These are phyloP conservation scores for Fistulinella cinereoalba DNA, from an alignment of 1,284 basidiomycete genomes.

Conservation along the genomic window DNA sequence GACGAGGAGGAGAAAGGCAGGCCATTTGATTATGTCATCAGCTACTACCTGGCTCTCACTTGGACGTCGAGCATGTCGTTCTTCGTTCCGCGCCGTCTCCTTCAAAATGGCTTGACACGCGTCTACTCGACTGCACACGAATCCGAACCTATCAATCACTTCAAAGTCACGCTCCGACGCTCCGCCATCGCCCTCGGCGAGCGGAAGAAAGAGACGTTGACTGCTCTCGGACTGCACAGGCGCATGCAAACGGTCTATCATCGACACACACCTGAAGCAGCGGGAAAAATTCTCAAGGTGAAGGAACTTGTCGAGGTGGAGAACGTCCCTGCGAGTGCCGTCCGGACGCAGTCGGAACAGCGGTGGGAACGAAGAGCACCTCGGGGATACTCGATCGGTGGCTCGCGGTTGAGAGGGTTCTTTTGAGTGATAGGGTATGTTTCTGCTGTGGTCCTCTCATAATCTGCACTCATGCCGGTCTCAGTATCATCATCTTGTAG, in stretches of 20 bases:
- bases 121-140: constrained; percentile 5
- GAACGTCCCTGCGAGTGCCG: constrained; percentile 66
- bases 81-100: constrained; percentile 2
- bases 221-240: constrained; percentile 73
- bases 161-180: constrained; percentile 79
- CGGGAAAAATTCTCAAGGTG: constrained; percentile 78
- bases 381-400: constrained; percentile 61
- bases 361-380: constrained; percentile 58
- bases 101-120: constrained; percentile 9
- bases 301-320: constrained; percentile 88
- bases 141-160: constrained; percentile 58
- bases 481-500: too few relatives aligned
- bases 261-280: constrained; percentile 65
- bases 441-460: background rate
- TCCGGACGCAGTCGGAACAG: constrained; percentile 65
- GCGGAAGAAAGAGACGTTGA: constrained; percentile 68
- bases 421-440: constrained; percentile 18
- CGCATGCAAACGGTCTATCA: constrained; percentile 83
- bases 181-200: constrained; percentile 79
- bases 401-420: constrained; percentile 19
- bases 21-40: constrained; percentile 21
- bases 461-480: constrained; percentile 1
- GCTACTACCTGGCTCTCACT: constrained; percentile 17
- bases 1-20: background rate
- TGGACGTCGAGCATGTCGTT: too few relatives aligned